Evolutionary conservation across 73 alveolate species (phyloP).

Genomic region (Urostyla sp.): DNA sequence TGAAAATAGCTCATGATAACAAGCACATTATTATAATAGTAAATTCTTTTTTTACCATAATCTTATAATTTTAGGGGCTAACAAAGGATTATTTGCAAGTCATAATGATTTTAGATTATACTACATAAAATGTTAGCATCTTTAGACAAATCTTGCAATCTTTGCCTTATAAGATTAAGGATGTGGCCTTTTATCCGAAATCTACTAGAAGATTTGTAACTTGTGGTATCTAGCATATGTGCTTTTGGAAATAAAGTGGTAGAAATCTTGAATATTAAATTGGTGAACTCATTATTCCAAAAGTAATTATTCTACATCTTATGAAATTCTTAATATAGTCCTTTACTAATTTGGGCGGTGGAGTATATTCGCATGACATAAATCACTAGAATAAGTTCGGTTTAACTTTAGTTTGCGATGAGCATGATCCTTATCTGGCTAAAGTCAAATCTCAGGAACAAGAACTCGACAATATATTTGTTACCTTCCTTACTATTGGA

Average conservation of each 20-base stretch:
- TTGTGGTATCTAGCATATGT: constrained; percentile 95
- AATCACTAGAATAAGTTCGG: constrained; percentile 66
- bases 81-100: constrained; percentile 83
- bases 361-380: constrained; percentile 54
- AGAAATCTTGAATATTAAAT: constrained; percentile 74
- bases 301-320: neutral
- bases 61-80: constrained; percentile 69
- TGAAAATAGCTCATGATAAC: constrained; percentile 85
- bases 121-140: constrained; percentile 64
- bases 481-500: constrained; percentile 61
- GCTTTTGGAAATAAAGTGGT: constrained; percentile 90
- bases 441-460: constrained; percentile 33
- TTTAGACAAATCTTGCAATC: constrained; percentile 84
- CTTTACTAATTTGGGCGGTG: constrained; percentile 58
- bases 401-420: constrained; percentile 71
- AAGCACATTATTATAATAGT: constrained; percentile 68
- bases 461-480: constrained; percentile 70
- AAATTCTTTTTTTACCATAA: neutral
- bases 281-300: constrained; percentile 73
- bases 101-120: constrained; percentile 82
- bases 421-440: constrained; percentile 51
- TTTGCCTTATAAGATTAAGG: constrained; percentile 94
- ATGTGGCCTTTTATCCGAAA: constrained; percentile 90
- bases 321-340: constrained; percentile 17
- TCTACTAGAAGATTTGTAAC: constrained; percentile 92